phyloP scores from a whole-genome alignment of 768 basidiomycete genomes.

The Rubroboletus satanas region DNA sequence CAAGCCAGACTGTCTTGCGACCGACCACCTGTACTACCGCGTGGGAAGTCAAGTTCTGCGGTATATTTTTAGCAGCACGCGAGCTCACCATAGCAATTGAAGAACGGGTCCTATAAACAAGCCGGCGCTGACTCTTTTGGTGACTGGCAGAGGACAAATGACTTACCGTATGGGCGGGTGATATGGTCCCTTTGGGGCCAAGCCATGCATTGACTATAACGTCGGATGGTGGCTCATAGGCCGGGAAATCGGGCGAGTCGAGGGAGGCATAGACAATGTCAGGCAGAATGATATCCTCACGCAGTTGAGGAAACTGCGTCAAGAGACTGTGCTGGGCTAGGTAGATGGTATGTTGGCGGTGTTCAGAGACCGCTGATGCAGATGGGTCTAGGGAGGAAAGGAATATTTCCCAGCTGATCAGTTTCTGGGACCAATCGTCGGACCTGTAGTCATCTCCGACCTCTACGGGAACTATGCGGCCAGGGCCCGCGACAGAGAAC shows the following conservation, averaged over 20 bases:
- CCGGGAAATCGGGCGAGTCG: slow-evolving; percentile 38
- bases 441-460: slow-evolving; percentile 80
- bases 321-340: slow-evolving; percentile 90
- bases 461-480: slow-evolving; percentile 87
- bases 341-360: slow-evolving; percentile 48
- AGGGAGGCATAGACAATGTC: slow-evolving; percentile 81
- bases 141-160: slow-evolving; percentile 7
- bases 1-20: slow-evolving; percentile 87
- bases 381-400: slow-evolving; percentile 41
- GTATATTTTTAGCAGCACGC: background rate
- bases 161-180: slow-evolving; percentile 84
- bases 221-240: slow-evolving; percentile 63
- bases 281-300: slow-evolving; percentile 74
- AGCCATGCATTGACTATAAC: slow-evolving; percentile 78
- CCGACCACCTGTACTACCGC: slow-evolving; percentile 81
- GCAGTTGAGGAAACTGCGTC: slow-evolving; percentile 75
- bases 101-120: slow-evolving; percentile 77
- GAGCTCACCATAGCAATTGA: slow-evolving; percentile 78
- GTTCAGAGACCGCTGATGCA: slow-evolving; percentile 16
- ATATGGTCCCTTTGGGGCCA: slow-evolving; percentile 72
- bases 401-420: slow-evolving; percentile 79
- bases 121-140: slow-evolving; percentile 3
- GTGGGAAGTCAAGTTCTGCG: slow-evolving; percentile 6
- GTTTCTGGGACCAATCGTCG: slow-evolving; percentile 74
- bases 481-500: slow-evolving; percentile 64